Conservation (phyloP, 768 basidiomycete species). For the Mycena vitilis region DNA sequence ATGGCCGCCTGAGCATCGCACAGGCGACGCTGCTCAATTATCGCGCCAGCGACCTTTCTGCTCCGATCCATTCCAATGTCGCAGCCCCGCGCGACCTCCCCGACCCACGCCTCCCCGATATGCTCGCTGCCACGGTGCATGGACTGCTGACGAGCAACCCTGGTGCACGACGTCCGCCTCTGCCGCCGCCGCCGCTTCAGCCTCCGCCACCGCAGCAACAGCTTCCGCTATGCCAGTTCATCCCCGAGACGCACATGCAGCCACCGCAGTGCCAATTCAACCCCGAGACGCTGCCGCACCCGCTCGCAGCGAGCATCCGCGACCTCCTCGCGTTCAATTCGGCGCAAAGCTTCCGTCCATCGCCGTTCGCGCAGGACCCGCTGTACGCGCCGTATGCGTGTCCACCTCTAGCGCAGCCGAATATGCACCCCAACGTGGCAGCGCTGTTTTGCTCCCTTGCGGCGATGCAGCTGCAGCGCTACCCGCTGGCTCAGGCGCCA, state of each 20-base stretch:
- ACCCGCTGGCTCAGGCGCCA: background rate
- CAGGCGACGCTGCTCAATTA: conserved; percentile 32
- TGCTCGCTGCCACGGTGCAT: conserved; percentile 7
- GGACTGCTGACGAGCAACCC: conserved; percentile 10
- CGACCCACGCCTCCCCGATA: background rate
- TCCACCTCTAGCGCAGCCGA: background rate
- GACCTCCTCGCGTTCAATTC: conserved; percentile 1
- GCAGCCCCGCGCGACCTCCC: background rate
- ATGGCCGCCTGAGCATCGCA: conserved; percentile 29
- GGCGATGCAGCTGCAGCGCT: conserved; percentile 1
- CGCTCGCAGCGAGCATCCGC: conserved; percentile 15
- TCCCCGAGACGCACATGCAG: background rate
- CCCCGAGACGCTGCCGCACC: conserved; percentile 6
- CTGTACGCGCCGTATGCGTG: conserved; percentile 32
- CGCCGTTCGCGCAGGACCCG: conserved; percentile 21
- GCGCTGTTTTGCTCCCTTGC: conserved; percentile 16
- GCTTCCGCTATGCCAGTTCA: background rate
- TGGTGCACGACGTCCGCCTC: background rate
- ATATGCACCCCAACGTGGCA: conserved; percentile 19
- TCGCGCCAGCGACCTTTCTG: conserved; percentile 16
- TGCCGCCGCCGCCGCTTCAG: background rate
- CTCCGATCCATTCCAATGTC: background rate
- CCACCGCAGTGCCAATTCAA: background rate
- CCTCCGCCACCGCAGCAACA: background rate
- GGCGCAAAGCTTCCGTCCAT: background rate